Base-by-base conservation (phyloP, 2,329 filamentous ascomycete genomes). In the Leptographium wingfieldii region DNA sequence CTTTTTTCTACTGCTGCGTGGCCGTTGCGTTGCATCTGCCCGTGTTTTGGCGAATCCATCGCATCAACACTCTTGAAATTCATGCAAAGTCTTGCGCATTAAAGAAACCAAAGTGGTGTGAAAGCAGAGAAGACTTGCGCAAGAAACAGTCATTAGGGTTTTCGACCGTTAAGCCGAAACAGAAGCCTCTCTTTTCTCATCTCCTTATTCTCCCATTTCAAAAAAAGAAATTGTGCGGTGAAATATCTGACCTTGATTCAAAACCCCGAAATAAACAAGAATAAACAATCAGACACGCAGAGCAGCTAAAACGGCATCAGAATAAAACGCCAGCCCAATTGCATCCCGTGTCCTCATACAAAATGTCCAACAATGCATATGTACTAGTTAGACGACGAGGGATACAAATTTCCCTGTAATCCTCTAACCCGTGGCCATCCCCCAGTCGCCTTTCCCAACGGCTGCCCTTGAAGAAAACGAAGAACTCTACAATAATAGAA, bases 331-430 rank as follows among this genome's bases (percentile, higher is more conserved):
- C 53, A 40, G 33, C 33, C 31, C n/a, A 55, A 54, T 54, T 40
- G 33, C 35, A 40, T 31, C 19, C 31, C 52, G 22, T 10, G 35
- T 40, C 53, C 53, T 40, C 53, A 55, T 53, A 55, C 22, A 35
- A 55, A 40, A 55, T 55, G 53, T 55, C 53, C 53, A 55, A 22
- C 14, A 12, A 55, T 55, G 53, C 33, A 40, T 55, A 55, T 55
- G 53, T 55, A 55, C 53, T 40, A 35, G 33, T 33, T 35, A 43
- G 29, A 38, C n/a, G 52, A 54, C 19, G 22, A 22, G 9, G 2
- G 19, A 31, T 11, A 5, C 3, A 16, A 16, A 7, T 25, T n/a
- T 11, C 25, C 27, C 51, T 19, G 14, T 27, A 29, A 7, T 31
- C 51, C 25, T 12, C 25, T 16, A 3, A 16, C 27, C 51, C 51